These are phyloP conservation scores for Ochromonadaceae sp. DNA, from an alignment of 352 stramenopile genomes.

Conservation along the genomic window DNA sequence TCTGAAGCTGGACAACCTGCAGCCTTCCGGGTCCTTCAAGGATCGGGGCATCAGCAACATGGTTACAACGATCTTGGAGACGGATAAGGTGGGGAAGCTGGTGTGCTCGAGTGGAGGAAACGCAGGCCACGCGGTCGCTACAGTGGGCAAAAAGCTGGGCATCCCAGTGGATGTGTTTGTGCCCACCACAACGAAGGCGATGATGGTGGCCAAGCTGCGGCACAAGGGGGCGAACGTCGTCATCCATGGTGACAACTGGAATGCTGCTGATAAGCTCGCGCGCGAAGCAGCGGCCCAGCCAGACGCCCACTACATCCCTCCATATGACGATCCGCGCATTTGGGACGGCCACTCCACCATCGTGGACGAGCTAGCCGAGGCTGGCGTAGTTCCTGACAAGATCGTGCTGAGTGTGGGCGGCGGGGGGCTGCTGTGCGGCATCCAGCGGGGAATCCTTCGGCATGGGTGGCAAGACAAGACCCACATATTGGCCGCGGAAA, in stretches of 20 bases:
- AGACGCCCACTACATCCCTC: conserved; percentile 41
- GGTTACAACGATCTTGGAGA: conserved; percentile 21
- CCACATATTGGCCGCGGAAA: conserved; percentile 48
- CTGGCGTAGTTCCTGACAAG: conserved; percentile 17
- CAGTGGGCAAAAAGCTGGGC: conserved; percentile 45
- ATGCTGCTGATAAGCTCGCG: conserved; percentile 47
- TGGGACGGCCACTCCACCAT: conserved; percentile 57
- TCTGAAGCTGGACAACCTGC: conserved; percentile 55
- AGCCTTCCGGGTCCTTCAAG: conserved; percentile 59
- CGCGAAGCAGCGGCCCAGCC: conserved; percentile 20
- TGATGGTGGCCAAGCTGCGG: conserved; percentile 48
- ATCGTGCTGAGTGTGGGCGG: conserved; percentile 55
- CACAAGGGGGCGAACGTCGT: conserved; percentile 45
- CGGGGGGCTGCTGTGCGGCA: conserved; percentile 49
- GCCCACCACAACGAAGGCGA: conserved; percentile 46
- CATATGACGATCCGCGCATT: conserved; percentile 51
- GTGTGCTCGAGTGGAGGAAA: conserved; percentile 16
- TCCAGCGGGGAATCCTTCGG: conserved; percentile 45
- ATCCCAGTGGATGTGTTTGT: conserved; percentile 49
- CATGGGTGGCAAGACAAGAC: conserved; percentile 32
- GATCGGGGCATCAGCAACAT: conserved; percentile 46
- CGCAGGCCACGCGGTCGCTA: conserved; percentile 7
- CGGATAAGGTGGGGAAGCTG: background rate
- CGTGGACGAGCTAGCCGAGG: conserved; percentile 49
- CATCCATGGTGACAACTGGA: conserved; percentile 52